These are phyloP conservation scores for Pancytospora philotis DNA, from an alignment of 371 early-diverging fungal species.

Conservation along the genomic window DNA sequence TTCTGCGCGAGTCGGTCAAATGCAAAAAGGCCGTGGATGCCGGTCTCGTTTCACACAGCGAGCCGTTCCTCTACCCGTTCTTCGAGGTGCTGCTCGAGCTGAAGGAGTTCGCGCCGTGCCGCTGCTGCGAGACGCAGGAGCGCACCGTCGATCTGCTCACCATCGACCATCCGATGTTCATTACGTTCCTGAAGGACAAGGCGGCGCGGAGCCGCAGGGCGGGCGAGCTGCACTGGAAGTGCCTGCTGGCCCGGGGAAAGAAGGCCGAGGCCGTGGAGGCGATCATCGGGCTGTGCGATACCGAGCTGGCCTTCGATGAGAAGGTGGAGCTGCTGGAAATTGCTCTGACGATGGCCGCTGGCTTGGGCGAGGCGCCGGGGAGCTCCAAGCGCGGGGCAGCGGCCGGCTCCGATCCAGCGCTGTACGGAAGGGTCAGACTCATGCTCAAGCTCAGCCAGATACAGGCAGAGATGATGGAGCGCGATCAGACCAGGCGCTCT, in stretches of 20 bases:
- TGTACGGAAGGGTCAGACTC: conserved; percentile 6
- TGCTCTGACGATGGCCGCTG: conserved; percentile 18
- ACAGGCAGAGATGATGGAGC: conserved; percentile 36
- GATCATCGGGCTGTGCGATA: conserved; percentile 24
- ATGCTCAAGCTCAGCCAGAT: conserved; percentile 32
- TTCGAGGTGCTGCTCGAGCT: conserved; percentile 42
- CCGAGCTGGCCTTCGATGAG: conserved; percentile 28
- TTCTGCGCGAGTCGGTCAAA: conserved; percentile 21
- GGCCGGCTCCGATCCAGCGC: not conserved
- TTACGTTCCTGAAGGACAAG: conserved; percentile 39
- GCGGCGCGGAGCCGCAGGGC: conserved; percentile 8
- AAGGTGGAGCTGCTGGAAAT: conserved; percentile 38
- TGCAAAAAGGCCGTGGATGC: conserved; percentile 38
- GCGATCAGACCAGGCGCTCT: conserved; percentile 15
- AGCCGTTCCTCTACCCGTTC: conserved; percentile 44
- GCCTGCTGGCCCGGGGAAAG: conserved; percentile 33
- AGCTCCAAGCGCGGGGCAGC: not conserved
- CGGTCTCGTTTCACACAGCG: conserved; percentile 40
- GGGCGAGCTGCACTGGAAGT: conserved; percentile 49
- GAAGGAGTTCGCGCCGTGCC: conserved; percentile 24
- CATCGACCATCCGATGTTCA: conserved; percentile 37
- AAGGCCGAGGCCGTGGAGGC: conserved; percentile 40
- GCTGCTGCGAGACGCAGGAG: conserved; percentile 18
- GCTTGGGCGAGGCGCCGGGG: not conserved
- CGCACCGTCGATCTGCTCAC: conserved; percentile 16